phyloP scores from a whole-genome alignment of 129 eudicot genomes.

The Arctium lappa region DNA sequence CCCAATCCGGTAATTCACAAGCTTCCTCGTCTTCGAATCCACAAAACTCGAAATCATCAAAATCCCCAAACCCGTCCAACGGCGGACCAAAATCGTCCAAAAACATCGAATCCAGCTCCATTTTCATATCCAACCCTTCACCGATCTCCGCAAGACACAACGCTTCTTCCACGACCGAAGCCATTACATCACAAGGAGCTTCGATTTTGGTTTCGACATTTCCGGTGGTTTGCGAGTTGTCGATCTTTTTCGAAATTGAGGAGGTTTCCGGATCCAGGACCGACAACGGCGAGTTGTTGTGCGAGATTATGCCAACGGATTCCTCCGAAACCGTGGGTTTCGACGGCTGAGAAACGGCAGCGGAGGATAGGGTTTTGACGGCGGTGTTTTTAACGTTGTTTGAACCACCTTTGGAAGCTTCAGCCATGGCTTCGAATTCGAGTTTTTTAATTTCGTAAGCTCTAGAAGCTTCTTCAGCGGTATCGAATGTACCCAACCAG shows the following conservation, averaged over 20 bases:
- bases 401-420: slow-evolving; percentile 27
- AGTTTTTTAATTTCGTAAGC: slow-evolving; percentile 54
- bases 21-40: slow-evolving; percentile 51
- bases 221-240: not conserved
- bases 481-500: slow-evolving; percentile 74
- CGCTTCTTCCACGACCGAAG: slow-evolving; percentile 18
- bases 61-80: slow-evolving; percentile 41
- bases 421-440: slow-evolving; percentile 55
- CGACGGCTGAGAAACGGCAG: slow-evolving; percentile 15
- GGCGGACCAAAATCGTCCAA: slow-evolving; percentile 33
- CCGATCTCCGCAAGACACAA: slow-evolving; percentile 13
- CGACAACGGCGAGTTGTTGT: slow-evolving; percentile 43
- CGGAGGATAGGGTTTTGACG: not conserved
- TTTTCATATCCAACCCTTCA: slow-evolving; percentile 35
- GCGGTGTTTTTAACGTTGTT: not conserved
- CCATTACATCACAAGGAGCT: not conserved
- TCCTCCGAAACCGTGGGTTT: slow-evolving; percentile 45
- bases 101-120: slow-evolving; percentile 45
- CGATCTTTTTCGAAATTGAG: slow-evolving; percentile 6
- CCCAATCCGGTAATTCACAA: slow-evolving; percentile 55
- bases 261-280: slow-evolving; percentile 31
- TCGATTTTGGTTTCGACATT: not conserved
- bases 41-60: slow-evolving; percentile 54
- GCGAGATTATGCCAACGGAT: slow-evolving; percentile 40
- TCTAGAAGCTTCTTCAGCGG: slow-evolving; percentile 65